Percentiles rank a stretch among this genome's conserved stretches.
Evolutionary conservation across 305 asterid species (phyloP).

Genomic region (Plantago lanceolata): DNA sequence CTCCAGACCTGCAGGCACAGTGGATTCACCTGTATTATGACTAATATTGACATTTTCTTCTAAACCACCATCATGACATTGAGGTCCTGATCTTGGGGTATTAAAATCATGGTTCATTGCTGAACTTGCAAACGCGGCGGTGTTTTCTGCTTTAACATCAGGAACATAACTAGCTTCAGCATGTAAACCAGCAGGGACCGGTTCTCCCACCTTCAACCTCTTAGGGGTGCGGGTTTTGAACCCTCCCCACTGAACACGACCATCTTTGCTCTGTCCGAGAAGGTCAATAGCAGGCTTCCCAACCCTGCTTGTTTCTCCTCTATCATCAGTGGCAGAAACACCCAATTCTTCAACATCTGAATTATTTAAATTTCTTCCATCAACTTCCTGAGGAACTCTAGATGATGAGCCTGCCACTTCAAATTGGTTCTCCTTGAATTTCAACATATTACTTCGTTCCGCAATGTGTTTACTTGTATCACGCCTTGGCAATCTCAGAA

Average conservation of each 20-base stretch:
- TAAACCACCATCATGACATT: conserved; percentile 36
- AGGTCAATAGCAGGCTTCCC: conserved; percentile 43
- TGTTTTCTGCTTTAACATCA: conserved; percentile 38
- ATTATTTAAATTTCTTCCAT: conserved; percentile 23
- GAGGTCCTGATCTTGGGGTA: conserved; percentile 34
- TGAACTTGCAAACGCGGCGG: conserved; percentile 31
- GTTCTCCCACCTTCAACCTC: conserved; percentile 62
- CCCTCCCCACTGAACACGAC: conserved; percentile 87
- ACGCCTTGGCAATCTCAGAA: conserved; percentile 76
- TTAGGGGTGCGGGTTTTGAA: conserved; percentile 76
- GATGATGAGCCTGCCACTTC: conserved; percentile 52
- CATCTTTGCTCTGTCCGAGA: conserved; percentile 66
- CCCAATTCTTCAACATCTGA: conserved; percentile 31
- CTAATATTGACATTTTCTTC: conserved; percentile 32
- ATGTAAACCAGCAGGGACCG: conserved; percentile 36
- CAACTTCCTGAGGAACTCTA: conserved; percentile 32
- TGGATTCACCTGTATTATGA: conserved; percentile 29
- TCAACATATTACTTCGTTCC: conserved; percentile 27
- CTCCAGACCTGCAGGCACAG: conserved; percentile 31
- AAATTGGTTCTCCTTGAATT: conserved; percentile 32
- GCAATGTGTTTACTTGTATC: conserved; percentile 44
- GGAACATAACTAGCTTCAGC: conserved; percentile 39
- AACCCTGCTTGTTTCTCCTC: conserved; percentile 35
- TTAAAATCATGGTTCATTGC: conserved; percentile 31
- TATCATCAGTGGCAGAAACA: conserved; percentile 37